These are phyloP conservation scores for Petasospora fabianii DNA, from an alignment of 1,139 yeast species.

Conservation along the genomic window DNA sequence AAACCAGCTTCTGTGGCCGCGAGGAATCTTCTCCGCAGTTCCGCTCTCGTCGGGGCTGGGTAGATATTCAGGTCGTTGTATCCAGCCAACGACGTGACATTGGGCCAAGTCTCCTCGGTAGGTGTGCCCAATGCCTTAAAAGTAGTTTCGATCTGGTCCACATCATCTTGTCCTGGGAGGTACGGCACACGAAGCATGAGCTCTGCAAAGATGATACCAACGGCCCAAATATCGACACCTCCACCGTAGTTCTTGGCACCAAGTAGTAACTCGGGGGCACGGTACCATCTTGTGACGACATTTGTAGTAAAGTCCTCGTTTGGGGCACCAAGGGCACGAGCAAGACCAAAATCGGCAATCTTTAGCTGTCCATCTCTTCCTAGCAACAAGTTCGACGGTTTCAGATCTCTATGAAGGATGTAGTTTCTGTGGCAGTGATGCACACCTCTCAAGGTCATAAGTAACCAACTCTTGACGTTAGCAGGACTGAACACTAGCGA, in stretches of 20 bases:
- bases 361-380: slow-evolving; percentile 86
- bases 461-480: slow-evolving; percentile 89
- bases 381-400: slow-evolving; percentile 76
- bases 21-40: slow-evolving; percentile 75
- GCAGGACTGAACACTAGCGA: slow-evolving; percentile 74
- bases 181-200: slow-evolving; percentile 93
- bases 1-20: slow-evolving; percentile 91
- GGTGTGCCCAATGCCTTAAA: slow-evolving; percentile 96
- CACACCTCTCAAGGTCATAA: slow-evolving; percentile 91
- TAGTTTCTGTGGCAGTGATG: slow-evolving; percentile 93
- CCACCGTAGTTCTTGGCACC: slow-evolving; percentile 87
- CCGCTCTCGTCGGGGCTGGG: slow-evolving; percentile 82
- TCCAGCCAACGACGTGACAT: slow-evolving; percentile 72
- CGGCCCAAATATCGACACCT: slow-evolving; percentile 91
- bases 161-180: slow-evolving; percentile 86
- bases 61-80: slow-evolving; percentile 69
- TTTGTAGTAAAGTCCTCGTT: slow-evolving; percentile 79
- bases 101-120: slow-evolving; percentile 89
- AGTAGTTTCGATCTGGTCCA: slow-evolving; percentile 86
- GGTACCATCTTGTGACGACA: slow-evolving; percentile 96
- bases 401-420: slow-evolving; percentile 84
- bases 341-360: slow-evolving; percentile 96
- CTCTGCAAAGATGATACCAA: slow-evolving; percentile 95
- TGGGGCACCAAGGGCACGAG: slow-evolving; percentile 75
- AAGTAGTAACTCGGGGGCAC: slow-evolving; percentile 89